A percentile compares a stretch with the other conserved stretches of the same genome.
Evolutionary conservation across 2,329 filamentous ascomycete species (phyloP).

Genomic region (Aspergillus pseudonomiae): DNA sequence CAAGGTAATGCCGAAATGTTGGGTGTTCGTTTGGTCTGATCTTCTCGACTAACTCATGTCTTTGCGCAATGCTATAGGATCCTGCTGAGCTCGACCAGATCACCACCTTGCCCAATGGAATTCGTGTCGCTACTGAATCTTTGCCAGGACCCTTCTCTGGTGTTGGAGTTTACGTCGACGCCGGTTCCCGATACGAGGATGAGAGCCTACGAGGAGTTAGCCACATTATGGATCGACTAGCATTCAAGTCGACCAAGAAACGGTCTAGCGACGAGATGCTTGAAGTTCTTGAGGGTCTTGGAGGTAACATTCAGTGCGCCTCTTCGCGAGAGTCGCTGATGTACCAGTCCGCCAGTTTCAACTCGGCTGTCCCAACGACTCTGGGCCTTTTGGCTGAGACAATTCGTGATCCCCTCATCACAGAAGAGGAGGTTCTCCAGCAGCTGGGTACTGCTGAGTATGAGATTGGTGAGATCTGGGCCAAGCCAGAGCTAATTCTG

Average conservation of each 20-base stretch:
- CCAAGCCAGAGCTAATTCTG: constrained; percentile 92
- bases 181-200: constrained; percentile 92
- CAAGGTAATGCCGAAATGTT: constrained; percentile 34
- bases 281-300: constrained; percentile 81
- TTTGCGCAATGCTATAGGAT: constrained; percentile 57
- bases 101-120: constrained; percentile 85
- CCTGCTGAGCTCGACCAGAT: constrained; percentile 84
- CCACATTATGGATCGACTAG: constrained; percentile 92
- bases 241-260: constrained; percentile 82
- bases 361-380: constrained; percentile 81
- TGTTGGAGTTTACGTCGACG: constrained; percentile 93
- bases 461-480: constrained; percentile 97
- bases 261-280: constrained; percentile 82
- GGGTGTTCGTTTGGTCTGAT: not conserved
- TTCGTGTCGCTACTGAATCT: constrained; percentile 92
- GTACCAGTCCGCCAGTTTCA: constrained; percentile 99
- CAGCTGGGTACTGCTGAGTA: constrained; percentile 92
- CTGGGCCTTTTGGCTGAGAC: constrained; percentile 89
- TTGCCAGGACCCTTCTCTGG: constrained; percentile 93
- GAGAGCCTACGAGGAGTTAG: constrained; percentile 82
- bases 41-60: not conserved
- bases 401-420: constrained; percentile 81
- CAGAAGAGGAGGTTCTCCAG: constrained; percentile 80
- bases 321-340: constrained; percentile 94
- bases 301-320: constrained; percentile 95